These are phyloP conservation scores for Nothopassalora personata DNA, from an alignment of 2,329 filamentous ascomycete species.

Conservation along the genomic window DNA sequence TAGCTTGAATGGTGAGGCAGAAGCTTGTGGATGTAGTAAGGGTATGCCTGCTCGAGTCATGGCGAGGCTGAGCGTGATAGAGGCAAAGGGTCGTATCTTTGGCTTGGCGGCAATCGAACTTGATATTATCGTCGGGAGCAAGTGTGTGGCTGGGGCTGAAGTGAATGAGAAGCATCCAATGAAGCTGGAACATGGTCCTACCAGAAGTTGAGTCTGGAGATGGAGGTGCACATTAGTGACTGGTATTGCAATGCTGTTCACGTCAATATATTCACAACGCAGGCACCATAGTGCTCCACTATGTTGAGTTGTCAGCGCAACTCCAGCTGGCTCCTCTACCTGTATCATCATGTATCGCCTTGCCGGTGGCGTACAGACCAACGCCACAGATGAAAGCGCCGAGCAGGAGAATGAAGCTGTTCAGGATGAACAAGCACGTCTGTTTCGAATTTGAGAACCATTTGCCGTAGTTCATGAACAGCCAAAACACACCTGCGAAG, in stretches of 20 bases:
- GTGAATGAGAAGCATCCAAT: background rate
- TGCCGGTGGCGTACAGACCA: conserved; percentile 21
- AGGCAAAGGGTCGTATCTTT: too few relatives aligned
- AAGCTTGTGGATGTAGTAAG: too few relatives aligned
- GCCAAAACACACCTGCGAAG: conserved; percentile 20
- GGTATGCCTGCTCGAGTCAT: too few relatives aligned
- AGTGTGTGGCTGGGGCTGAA: background rate
- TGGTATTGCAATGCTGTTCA: background rate
- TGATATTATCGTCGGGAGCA: too few relatives aligned
- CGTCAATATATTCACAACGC: background rate
- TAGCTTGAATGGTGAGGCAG: too few relatives aligned
- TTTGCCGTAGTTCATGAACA: conserved; percentile 41
- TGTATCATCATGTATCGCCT: conserved; percentile 14
- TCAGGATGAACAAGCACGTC: conserved; percentile 38
- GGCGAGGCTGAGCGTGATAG: too few relatives aligned
- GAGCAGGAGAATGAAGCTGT: conserved; percentile 34
- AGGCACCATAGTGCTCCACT: background rate
- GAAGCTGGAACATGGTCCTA: background rate
- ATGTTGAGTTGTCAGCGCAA: conserved; percentile 6
- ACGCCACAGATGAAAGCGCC: conserved; percentile 24
- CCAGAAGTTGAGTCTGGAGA: background rate
- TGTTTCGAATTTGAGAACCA: conserved; percentile 40
- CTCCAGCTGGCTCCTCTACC: conserved; percentile 6
- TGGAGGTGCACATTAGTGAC: background rate
- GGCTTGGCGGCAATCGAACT: too few relatives aligned